Base-by-base conservation (phyloP, 176 grass and related monocot genomes). In the Areca catechu region DNA sequence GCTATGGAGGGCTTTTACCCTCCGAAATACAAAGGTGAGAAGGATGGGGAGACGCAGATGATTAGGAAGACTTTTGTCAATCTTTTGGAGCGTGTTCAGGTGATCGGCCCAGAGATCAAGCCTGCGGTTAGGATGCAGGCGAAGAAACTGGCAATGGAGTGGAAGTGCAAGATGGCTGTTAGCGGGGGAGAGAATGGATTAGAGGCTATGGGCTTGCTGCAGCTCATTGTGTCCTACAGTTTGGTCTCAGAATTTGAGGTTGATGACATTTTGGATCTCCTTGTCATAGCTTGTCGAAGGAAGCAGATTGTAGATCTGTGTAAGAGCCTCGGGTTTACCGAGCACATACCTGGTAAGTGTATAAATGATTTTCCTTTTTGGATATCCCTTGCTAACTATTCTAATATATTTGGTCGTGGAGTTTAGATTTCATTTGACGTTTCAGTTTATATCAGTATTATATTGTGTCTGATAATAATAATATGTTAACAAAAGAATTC, bases 1-100 rank as follows among this genome's bases (percentile, higher is more conserved):
- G 61, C 73, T 3, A 48, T 82, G 62, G 68, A 71, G 56, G 9
- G 53, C 24, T 71, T 75, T 58, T 43, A 49, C 24, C 57, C 68
- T 15, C 22, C 6, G 1, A 30, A 25, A 43, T 12, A 1, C 12
- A 78, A 71, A 27, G 55, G 12, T 9, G 48, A 3, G 16, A 71
- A 22, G 56, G 24, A 50, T 52, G 75, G 74, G 74, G 24, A 10
- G 10, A 43, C 34, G 34, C 34, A 43, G 34, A 43, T 43, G 34
- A 43, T 43, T 43, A 10, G 34, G 34, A 43, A 14, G 34, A 74
- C 62, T 22, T 77, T 54, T 10, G 63, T 82, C 10, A 20, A 7
- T 50, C 52, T 87, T 15, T 19, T 87, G 37, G 71, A 29, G 17
- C 66, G 58, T 16, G 14, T 82, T 21, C 66, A 7, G 43, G 43